A percentile compares a stretch with the other conserved stretches of the same genome.
phyloP scores from a whole-genome alignment of 2,329 filamentous ascomycete species.

The Ascochyta fabae region DNA sequence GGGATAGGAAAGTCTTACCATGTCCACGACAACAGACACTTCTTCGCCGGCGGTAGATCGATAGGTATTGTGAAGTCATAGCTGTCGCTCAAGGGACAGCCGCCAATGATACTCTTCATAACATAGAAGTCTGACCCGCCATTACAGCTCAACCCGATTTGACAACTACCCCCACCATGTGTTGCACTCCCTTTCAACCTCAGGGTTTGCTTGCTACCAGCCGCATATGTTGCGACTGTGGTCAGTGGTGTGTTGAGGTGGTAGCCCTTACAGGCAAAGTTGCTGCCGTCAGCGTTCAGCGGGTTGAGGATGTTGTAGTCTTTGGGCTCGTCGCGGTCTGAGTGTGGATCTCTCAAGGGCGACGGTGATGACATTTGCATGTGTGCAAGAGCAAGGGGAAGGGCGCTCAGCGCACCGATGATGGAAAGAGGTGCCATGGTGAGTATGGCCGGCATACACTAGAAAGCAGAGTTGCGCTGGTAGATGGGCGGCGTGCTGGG shows the following conservation, averaged over 20 bases:
- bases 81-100: constrained; percentile 58
- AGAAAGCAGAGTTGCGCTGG: constrained; percentile 9
- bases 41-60: constrained; percentile 62
- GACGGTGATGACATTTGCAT: constrained; percentile 64
- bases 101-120: constrained; percentile 67
- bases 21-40: constrained; percentile 75
- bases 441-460: constrained; percentile 22
- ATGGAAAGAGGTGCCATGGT: constrained; percentile 33
- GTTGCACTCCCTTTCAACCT: constrained; percentile 64
- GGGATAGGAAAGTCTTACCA: constrained; percentile 13
- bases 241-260: constrained; percentile 58
- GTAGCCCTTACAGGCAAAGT: constrained; percentile 81
- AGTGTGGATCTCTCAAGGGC: constrained; percentile 59
- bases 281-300: constrained; percentile 63
- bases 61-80: constrained; percentile 70
- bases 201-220: constrained; percentile 69
- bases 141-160: constrained; percentile 77
- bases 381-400: constrained; percentile 47
- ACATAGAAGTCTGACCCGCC: constrained; percentile 73
- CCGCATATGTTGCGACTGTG: constrained; percentile 65
- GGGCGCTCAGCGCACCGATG: constrained; percentile 31
- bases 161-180: constrained; percentile 77
- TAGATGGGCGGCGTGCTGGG: not conserved
- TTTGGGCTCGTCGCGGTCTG: constrained; percentile 51
- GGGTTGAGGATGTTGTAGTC: constrained; percentile 78